phyloP scores from a whole-genome alignment of 805 yeast species.

The Ogataea trehaloabstinens region DNA sequence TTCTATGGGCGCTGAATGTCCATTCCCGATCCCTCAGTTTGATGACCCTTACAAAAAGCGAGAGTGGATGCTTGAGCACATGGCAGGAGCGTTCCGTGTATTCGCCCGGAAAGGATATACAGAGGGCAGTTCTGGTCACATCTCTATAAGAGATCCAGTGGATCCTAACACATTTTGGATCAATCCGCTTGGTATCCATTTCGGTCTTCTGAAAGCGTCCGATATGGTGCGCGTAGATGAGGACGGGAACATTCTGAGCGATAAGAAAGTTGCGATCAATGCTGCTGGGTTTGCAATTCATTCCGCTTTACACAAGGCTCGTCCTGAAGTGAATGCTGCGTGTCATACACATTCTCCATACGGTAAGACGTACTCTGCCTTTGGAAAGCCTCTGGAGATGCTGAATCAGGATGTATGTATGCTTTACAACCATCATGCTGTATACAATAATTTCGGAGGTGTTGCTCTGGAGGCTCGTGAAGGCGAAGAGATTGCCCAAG shows the following conservation, averaged over 20 bases:
- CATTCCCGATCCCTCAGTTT: constrained; percentile 52
- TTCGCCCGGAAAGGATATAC: constrained; percentile 76
- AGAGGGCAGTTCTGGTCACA: constrained; percentile 85
- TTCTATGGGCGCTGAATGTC: constrained; percentile 51
- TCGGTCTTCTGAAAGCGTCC: constrained; percentile 54
- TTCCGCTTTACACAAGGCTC: constrained; percentile 61
- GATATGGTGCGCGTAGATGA: constrained; percentile 66
- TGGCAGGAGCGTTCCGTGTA: constrained; percentile 83
- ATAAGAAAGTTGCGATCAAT: constrained; percentile 48
- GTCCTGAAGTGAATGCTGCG: constrained; percentile 71
- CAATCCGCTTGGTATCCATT: constrained; percentile 83
- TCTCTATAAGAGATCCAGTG: constrained; percentile 80
- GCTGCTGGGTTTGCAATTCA: constrained; percentile 73
- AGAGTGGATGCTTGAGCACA: constrained; percentile 60
- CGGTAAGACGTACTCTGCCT: constrained; percentile 65
- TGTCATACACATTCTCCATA: constrained; percentile 66
- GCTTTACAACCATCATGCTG: constrained; percentile 64
- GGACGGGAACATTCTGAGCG: constrained; percentile 62
- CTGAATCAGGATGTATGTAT: constrained; percentile 73
- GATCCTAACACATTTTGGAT: constrained; percentile 84
- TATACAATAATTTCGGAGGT: constrained; percentile 72
- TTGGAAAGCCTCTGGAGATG: constrained; percentile 72
- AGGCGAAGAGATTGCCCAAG: constrained; percentile 58
- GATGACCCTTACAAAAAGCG: constrained; percentile 48
- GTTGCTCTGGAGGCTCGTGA: constrained; percentile 68